Base-by-base conservation (phyloP, 2,329 filamentous ascomycete genomes). In the Cytospora piceicola region DNA sequence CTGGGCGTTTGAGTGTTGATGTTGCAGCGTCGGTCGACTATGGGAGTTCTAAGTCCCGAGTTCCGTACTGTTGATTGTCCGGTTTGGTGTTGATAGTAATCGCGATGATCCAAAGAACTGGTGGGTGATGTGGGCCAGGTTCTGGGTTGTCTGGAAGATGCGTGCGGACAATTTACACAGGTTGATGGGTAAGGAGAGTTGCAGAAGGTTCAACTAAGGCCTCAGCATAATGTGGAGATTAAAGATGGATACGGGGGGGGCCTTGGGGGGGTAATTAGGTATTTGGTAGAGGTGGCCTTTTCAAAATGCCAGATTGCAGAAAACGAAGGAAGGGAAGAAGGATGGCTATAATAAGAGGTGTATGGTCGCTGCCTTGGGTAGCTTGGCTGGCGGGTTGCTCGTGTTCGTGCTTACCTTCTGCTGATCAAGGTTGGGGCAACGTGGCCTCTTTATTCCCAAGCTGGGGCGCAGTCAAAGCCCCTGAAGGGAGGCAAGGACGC, bases 391-490 rank as follows among this genome's bases (percentile, higher is more conserved):
- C 29, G 39, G 53, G 51, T 57, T 51, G 54, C 59, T 62, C 30
- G 61, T 24, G 54, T 58, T 46, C 20, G 64, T 49, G 46, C 46
- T 52, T 63, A 46, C 55, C 49, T 64, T 34, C 42, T 49, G 30
- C 53, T 39, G 46, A 49, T 49, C 46, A 14, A 20, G 32, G 61
- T 32, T 63, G 61, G 64, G 64, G 64, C 61, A 56, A 66, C 65
- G 65, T 67, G 65, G 65, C 65, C 65, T 67, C 58, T 67, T 64
- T 64, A 64, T 57, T 51, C 53, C 61, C 61, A 52, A 51, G 61
- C 61, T 57, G 61, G 39, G 53, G 53, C 22, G 30, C 61, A 57
- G 30, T 57, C 42, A 58, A 51, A 51, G 61, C 42, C 61, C 61
- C 61, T 57, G 30, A 49, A 49, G 46, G 46, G 46, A 49, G 46